Base-by-base conservation (phyloP, 2,329 filamentous ascomycete species). In the Aspergillus tanneri region DNA sequence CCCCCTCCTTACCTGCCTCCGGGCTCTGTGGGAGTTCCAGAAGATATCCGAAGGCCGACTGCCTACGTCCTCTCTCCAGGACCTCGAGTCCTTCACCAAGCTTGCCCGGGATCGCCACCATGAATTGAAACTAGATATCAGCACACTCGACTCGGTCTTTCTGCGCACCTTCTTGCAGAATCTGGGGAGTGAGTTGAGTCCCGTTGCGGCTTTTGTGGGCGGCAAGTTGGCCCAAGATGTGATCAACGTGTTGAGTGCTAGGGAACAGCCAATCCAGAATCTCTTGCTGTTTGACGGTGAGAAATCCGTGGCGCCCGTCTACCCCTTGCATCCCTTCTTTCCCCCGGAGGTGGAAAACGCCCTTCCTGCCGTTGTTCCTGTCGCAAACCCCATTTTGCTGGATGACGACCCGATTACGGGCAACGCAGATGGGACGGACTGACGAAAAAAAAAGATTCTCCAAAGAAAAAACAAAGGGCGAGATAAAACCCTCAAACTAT, bases 211-310 rank as follows among this genome's bases (percentile, higher is more conserved):
- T 2, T 89, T 96, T 49, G 76, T 99, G 9, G 93, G 93, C 40
- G 93, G 91, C 8, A 84, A 91, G 67, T 79, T 99, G 12, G 90
- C 92, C 1, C 93, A 99, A 72, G 93, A 99, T 66, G 90, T 96
- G 43, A 97, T 99, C 72, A 97, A 97, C 62, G 91, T 96, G 24
- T 80, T 97, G 5, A 90, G 91, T 40, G 84, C 88, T 66, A 84
- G 87, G 32, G 90, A 97, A 72, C 93, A 96, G 69, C 93, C 93
- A 1, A 87, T 99, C 34, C 93, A 99, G 73, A 99, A 99, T 69
- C 83, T 96, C 67, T 81, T 96, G 41, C 76, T 97, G 16, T 96
- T 97, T 62, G 90, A 97, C 67, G 91, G 91, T 11, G 87, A 89
- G 58, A 81, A 79, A 37, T 87, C 88, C 70, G 82, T 88, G 56